A percentile compares a stretch with the other conserved stretches of the same genome.
These are phyloP conservation scores for Penicillium cinerascens DNA, from an alignment of 495 filamentous ascomycete species.

Conservation along the genomic window DNA sequence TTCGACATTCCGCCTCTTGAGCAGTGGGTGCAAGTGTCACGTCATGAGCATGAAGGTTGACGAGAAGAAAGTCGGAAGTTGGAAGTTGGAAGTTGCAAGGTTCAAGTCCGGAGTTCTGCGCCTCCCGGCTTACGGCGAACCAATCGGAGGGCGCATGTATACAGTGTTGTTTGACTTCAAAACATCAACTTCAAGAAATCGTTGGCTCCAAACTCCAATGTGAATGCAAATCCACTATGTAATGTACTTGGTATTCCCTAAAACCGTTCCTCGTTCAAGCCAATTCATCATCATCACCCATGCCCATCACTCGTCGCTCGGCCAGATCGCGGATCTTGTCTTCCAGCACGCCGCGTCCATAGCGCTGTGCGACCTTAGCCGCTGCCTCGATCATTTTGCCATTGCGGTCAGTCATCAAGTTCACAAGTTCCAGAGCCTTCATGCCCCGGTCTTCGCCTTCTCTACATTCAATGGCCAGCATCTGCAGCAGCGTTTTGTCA, in stretches of 20 bases:
- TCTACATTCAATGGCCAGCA: slow-evolving; percentile 85
- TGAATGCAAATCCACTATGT: not conserved
- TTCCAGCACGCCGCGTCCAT: slow-evolving; percentile 68
- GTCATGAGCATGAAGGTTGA: slow-evolving; percentile 8
- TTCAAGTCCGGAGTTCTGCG: not conserved
- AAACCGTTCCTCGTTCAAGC: slow-evolving; percentile 23
- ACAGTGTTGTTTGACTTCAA: slow-evolving; percentile 5
- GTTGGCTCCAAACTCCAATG: not conserved
- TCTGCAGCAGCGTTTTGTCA: slow-evolving; percentile 83
- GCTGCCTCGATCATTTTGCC: slow-evolving; percentile 86
- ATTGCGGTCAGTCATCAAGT: slow-evolving; percentile 69
- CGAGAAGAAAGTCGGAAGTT: not conserved
- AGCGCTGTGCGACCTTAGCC: slow-evolving; percentile 76
- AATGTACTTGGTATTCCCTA: slow-evolving; percentile 7
- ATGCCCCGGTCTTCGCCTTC: slow-evolving; percentile 90
- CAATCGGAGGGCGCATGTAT: slow-evolving; percentile 22
- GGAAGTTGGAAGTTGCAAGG: slow-evolving; percentile 5
- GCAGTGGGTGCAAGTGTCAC: slow-evolving; percentile 11
- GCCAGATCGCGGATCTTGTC: slow-evolving; percentile 83
- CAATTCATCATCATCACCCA: slow-evolving; percentile 53
- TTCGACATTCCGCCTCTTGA: slow-evolving; percentile 34
- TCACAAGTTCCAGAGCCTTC: slow-evolving; percentile 85
- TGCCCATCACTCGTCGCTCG: slow-evolving; percentile 58
- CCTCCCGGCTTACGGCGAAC: slow-evolving; percentile 9
- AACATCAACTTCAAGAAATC: not conserved